These are phyloP conservation scores for Rosa multiflora DNA, from an alignment of 306 rosid genomes.

Conservation along the genomic window DNA sequence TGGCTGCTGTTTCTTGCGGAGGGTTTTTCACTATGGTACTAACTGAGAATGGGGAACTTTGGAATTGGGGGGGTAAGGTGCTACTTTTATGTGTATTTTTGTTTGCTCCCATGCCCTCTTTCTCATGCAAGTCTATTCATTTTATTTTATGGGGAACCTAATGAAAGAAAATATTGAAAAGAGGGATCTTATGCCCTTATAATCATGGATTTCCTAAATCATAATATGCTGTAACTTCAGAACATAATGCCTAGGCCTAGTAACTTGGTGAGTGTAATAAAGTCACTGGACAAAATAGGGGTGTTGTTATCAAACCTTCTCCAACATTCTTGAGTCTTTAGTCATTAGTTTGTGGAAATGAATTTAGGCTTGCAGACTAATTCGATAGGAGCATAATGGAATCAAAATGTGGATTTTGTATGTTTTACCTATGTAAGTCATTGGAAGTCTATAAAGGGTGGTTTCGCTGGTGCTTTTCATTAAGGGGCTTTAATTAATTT, in stretches of 20 bases:
- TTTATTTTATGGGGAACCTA: not conserved
- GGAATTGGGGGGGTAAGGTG: constrained; percentile 95
- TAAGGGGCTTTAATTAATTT: not conserved
- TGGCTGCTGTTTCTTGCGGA: constrained; percentile 86
- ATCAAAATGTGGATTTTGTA: not conserved
- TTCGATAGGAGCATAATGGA: not conserved
- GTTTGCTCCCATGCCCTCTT: not conserved
- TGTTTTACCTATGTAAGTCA: not conserved
- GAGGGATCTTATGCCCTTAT: not conserved
- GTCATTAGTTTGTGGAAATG: not conserved
- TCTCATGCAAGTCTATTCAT: not conserved
- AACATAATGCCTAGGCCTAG: constrained; percentile 3
- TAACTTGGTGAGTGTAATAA: not conserved
- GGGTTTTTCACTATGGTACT: constrained; percentile 86
- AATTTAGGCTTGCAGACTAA: not conserved
- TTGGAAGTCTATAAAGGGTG: not conserved
- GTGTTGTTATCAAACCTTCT: not conserved
- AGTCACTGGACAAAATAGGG: not conserved
- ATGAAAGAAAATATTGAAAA: constrained; percentile 2
- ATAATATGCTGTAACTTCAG: not conserved
- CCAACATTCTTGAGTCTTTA: not conserved
- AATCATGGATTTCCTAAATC: not conserved
- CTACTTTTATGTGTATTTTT: not conserved
- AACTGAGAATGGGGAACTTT: constrained; percentile 67
- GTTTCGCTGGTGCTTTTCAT: not conserved